Percentiles rank a stretch among this genome's conserved stretches.
These are phyloP conservation scores for Rugonectria rugulosa DNA, from an alignment of 2,329 filamentous ascomycete species.

Conservation along the genomic window DNA sequence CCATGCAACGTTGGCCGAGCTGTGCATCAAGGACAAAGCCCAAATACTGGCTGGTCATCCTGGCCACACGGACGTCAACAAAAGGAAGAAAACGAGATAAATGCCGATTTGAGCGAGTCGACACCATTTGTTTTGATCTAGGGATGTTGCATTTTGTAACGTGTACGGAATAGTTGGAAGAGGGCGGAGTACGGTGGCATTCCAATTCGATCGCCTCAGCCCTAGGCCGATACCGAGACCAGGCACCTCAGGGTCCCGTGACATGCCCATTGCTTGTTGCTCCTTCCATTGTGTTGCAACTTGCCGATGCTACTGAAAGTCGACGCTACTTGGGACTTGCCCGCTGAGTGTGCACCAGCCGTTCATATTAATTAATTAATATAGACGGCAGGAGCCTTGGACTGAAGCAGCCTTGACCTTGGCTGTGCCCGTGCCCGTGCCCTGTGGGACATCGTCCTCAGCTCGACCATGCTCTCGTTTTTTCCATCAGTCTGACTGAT, in stretches of 20 bases:
- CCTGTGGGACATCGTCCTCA: constrained; percentile 4
- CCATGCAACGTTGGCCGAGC: too few relatives aligned
- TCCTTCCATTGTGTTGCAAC: constrained; percentile 2
- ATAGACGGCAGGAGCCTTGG: neutral
- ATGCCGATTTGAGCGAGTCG: neutral
- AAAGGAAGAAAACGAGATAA: constrained; percentile 1
- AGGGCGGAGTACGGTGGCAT: constrained; percentile 6
- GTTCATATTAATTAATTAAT: neutral
- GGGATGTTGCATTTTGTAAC: constrained; percentile 8
- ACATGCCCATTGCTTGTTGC: neutral
- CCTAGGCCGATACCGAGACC: constrained; percentile 16
- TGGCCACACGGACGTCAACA: constrained; percentile 1
- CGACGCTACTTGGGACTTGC: neutral
- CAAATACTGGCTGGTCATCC: constrained; percentile 1
- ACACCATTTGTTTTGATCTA: too few relatives aligned
- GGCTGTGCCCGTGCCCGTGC: constrained; percentile 7
- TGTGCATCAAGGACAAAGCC: too few relatives aligned
- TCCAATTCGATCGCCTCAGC: constrained; percentile 14
- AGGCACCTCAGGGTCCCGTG: constrained; percentile 5
- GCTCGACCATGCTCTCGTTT: neutral
- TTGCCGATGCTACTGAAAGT: neutral
- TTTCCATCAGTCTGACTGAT: constrained; percentile 1
- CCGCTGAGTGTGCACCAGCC: too few relatives aligned
- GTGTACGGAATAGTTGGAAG: constrained; percentile 3
- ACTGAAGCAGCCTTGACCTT: constrained; percentile 6